Evolutionary conservation across 208 protist species (phyloP), one percentile per base, ranked within the genome.

Genomic region (Leishmania martiniquensis): DNA sequence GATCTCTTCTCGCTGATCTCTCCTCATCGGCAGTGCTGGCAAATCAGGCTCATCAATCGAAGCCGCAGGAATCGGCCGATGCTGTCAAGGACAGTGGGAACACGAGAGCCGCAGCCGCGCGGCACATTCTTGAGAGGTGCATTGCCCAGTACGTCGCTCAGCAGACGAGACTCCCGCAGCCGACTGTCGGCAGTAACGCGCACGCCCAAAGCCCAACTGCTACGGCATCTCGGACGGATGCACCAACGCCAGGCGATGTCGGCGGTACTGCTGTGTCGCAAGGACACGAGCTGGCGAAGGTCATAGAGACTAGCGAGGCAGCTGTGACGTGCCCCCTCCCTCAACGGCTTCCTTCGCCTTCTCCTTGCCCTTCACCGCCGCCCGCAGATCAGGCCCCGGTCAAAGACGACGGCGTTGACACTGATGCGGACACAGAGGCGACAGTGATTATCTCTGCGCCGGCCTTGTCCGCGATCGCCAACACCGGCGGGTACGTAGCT

Each of bases 51-150:
- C 37, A 29, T 10, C 39, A 22, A 42, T 29, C 65, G 37, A 13
- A n/a, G 65, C 42, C 9, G 65, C 65, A 49, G 65, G 20, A 47
- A 15, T 69, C 65, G 4, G 29, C 10, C 4, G 65, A 44, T 49
- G 22, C 25, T 69, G 34, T 42, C 22, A 47, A 51, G 42, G 68
- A 57, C 49, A 37, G 68, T 32, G 68, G 22, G n/a, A 44, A 32
- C 4, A 52, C n/a, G 66, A 37, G 4, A 42, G 47, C 47, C 47
- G 15, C 47, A 29, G 47, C 13, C 6, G 47, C 47, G 47, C 70
- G 70, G 32, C 70, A 37, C 32, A 47, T 74, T 34, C 70, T 74
- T n/a, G 49, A 74, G 52, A 42, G 22, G 52, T 74, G 45, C 37
- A 74, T 63, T n/a, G 32, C 70, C 17, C 51, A 74, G 10, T 52